A percentile compares a stretch with the other conserved stretches of the same genome.
phyloP scores from a whole-genome alignment of 2,329 filamentous ascomycete genomes.

The Tolypocladium amazonense region DNA sequence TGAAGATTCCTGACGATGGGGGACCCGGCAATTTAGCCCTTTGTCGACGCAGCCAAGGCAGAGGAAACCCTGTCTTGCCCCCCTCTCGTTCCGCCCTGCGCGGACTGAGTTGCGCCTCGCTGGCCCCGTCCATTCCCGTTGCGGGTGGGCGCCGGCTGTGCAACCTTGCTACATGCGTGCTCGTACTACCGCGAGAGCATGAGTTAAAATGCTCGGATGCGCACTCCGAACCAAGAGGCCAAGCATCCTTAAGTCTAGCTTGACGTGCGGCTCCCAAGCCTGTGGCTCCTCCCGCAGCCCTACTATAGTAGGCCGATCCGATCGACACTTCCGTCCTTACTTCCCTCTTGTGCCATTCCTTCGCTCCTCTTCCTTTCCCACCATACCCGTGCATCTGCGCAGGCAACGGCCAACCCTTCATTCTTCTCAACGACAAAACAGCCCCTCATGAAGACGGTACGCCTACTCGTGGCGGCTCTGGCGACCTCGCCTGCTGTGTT shows the following conservation, averaged over 20 bases:
- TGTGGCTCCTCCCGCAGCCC: not conserved
- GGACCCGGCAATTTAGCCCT: not conserved
- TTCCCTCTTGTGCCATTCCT: not conserved
- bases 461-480: not conserved
- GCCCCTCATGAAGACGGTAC: constrained; percentile 3
- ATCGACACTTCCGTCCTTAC: not conserved
- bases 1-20: not conserved
- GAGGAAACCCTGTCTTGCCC: not conserved
- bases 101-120: not conserved
- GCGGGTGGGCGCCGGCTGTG: not conserved
- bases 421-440: not conserved
- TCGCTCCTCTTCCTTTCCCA: not conserved
- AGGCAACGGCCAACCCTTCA: not conserved
- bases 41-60: not conserved
- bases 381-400: not conserved
- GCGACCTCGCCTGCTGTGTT: constrained; percentile 8
- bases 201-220: not conserved
- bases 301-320: not conserved
- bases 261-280: not conserved
- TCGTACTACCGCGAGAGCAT: too few relatives aligned
- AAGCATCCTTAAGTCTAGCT: not conserved
- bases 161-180: not conserved
- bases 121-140: not conserved
- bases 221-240: not conserved
- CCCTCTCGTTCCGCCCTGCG: not conserved